Conservation (phyloP, 148 eudicot genomes). For the Camellia japonica region DNA sequence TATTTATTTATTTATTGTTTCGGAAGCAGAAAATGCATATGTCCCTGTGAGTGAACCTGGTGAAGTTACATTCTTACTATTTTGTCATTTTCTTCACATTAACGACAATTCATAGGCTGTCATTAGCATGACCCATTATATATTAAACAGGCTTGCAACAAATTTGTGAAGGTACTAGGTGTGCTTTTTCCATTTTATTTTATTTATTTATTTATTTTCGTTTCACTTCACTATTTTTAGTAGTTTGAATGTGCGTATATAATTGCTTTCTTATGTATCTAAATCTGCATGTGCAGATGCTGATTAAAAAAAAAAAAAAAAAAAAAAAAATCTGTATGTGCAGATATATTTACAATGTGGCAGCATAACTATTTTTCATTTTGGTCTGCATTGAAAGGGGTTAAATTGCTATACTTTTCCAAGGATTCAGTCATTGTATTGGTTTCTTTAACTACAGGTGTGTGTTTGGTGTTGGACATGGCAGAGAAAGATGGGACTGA, state of each 20-base stretch:
- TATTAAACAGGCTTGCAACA: too few species aligned
- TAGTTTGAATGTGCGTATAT: not conserved
- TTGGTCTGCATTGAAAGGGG: not conserved
- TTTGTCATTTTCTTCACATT: not conserved
- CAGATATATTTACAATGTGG: not conserved
- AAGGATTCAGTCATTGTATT: not conserved
- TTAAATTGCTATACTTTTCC: not conserved
- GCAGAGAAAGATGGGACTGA: slow-evolving; percentile 58
- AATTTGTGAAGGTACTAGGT: too few species aligned
- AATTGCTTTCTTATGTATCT: too few species aligned
- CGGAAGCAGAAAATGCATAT: too few species aligned
- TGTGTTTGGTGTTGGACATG: slow-evolving; percentile 77
- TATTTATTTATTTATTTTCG: not conserved
- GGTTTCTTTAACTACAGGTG: slow-evolving; percentile 28
- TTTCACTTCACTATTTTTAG: not conserved
- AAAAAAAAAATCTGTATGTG: not conserved
- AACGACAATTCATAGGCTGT: too few species aligned
- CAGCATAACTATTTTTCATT: not conserved
- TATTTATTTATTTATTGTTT: too few species aligned
- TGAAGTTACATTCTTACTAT: too few species aligned
- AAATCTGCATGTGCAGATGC: too few species aligned
- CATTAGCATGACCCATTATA: too few species aligned
- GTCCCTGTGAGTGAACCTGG: too few species aligned
- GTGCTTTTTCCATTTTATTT: not conserved
- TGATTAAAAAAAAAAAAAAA: too few species aligned